Evolutionary conservation across 371 early-diverging fungal species (phyloP).

Genomic region (Choanephora cucurbitarum): DNA sequence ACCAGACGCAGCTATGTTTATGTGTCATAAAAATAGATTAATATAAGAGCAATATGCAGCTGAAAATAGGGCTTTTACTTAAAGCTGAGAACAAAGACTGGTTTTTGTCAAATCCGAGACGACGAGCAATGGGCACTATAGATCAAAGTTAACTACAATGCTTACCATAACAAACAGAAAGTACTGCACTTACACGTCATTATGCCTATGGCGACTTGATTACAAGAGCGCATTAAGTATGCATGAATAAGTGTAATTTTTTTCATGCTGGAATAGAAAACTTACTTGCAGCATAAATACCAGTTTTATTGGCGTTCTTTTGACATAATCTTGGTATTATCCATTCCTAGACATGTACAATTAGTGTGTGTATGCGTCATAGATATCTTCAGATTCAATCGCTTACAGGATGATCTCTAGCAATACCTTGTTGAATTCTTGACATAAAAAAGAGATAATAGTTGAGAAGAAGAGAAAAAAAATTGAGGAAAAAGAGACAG

Average conservation of each 20-base stretch:
- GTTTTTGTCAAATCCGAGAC: conserved; percentile 22
- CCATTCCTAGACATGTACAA: conserved; percentile 20
- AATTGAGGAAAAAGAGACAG: background rate
- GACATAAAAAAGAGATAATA: conserved; percentile 10
- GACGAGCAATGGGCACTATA: conserved; percentile 21
- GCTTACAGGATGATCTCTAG: conserved; percentile 23
- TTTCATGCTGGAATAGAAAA: no score
- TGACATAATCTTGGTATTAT: conserved; percentile 24
- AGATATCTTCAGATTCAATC: background rate
- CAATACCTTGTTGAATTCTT: conserved; percentile 25
- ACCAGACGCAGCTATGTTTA: conserved; percentile 14
- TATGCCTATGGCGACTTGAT: conserved; percentile 13
- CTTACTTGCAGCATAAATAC: conserved; percentile 24
- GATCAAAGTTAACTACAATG: no score
- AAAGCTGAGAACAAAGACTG: conserved; percentile 20
- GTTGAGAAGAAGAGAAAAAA: no score
- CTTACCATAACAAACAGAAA: conserved; percentile 1
- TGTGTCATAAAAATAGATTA: no score
- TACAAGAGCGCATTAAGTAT: no score
- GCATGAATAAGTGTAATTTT: no score
- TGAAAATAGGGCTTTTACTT: conserved; percentile 7
- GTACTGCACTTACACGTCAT: conserved; percentile 19
- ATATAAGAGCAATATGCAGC: no score
- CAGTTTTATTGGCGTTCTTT: conserved; percentile 24
- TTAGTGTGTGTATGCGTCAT: background rate